Percentiles rank a stretch among this genome's conserved stretches.
Evolutionary conservation across 1,284 basidiomycete species (phyloP).

Genomic region (Ceratobasidium sp.): DNA sequence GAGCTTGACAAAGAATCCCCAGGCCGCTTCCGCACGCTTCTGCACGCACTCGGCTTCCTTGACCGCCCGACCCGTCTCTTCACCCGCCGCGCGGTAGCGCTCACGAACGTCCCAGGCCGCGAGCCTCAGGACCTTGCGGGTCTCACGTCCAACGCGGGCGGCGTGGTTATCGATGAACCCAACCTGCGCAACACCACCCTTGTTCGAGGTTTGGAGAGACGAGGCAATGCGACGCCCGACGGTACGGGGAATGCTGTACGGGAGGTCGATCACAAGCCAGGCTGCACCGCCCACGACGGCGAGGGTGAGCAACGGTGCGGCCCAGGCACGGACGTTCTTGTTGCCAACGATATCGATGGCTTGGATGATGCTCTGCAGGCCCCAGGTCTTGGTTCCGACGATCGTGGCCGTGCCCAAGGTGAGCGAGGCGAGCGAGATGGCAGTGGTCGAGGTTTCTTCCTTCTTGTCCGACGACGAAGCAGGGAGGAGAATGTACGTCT

Average conservation of each 20-base stretch:
- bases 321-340: slow-evolving; percentile 85
- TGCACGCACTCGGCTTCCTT: slow-evolving; percentile 76
- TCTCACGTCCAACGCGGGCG: slow-evolving; percentile 80
- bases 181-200: slow-evolving; percentile 49
- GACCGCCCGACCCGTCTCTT: slow-evolving; percentile 79
- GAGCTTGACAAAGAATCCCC: slow-evolving; percentile 72
- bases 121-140: slow-evolving; percentile 90
- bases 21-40: slow-evolving; percentile 71
- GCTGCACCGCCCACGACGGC: slow-evolving; percentile 75
- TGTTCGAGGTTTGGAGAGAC: slow-evolving; percentile 55
- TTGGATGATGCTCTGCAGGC: slow-evolving; percentile 79
- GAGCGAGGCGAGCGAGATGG: slow-evolving; percentile 75
- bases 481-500: slow-evolving; percentile 64
- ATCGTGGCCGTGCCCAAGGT: slow-evolving; percentile 88
- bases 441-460: slow-evolving; percentile 63
- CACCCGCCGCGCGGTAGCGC: slow-evolving; percentile 82
- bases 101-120: slow-evolving; percentile 93
- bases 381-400: slow-evolving; percentile 80
- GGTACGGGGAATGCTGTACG: slow-evolving; percentile 89
- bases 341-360: slow-evolving; percentile 82
- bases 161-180: slow-evolving; percentile 75
- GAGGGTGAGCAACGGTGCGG: slow-evolving; percentile 82
- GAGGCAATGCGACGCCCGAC: slow-evolving; percentile 80
- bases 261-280: slow-evolving; percentile 89
- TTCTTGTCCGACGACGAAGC: slow-evolving; percentile 47